Evolutionary conservation across 2,329 filamentous ascomycete genomes (phyloP).

Genomic region (Trichoderma semiorbis): DNA sequence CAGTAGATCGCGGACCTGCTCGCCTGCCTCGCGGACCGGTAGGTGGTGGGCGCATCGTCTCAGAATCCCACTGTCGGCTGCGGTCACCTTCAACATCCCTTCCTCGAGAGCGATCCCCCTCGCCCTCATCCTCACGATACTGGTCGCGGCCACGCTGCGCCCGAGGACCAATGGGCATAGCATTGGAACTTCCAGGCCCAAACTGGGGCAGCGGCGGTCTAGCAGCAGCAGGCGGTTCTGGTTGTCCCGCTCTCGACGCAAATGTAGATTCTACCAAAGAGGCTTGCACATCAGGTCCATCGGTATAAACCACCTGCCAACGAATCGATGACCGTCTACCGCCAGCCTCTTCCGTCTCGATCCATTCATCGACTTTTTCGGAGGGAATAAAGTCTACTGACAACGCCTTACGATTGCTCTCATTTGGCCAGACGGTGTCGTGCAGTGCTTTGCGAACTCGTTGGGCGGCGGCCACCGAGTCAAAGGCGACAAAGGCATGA

Average conservation of each 20-base stretch:
- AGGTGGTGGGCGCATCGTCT: conserved; percentile 22
- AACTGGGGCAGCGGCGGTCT: conserved; percentile 21
- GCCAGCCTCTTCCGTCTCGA: conserved; percentile 60
- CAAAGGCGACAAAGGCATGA: conserved; percentile 78
- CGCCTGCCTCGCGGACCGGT: conserved; percentile 40
- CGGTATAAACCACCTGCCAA: conserved; percentile 73
- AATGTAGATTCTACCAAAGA: conserved; percentile 40
- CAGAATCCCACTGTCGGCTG: not conserved
- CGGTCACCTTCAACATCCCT: conserved; percentile 14
- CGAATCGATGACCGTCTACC: conserved; percentile 43
- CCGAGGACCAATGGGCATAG: conserved; percentile 38
- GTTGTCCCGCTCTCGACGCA: conserved; percentile 22
- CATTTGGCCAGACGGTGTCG: conserved; percentile 78
- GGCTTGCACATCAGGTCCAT: conserved; percentile 51
- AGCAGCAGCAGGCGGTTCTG: not conserved
- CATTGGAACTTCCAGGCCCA: conserved; percentile 28
- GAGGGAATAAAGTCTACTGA: conserved; percentile 89
- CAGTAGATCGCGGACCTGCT: conserved; percentile 27
- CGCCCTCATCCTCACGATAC: not conserved
- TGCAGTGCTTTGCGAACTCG: conserved; percentile 76
- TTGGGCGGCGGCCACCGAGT: conserved; percentile 65
- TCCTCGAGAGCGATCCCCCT: conserved; percentile 10
- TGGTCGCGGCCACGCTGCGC: conserved; percentile 24
- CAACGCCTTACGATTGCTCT: conserved; percentile 76
- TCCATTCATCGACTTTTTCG: conserved; percentile 69